A percentile compares a stretch with the other conserved stretches of the same genome.
Evolutionary conservation across 768 basidiomycete genomes (phyloP).

Genomic region (Lactifluus echinatus): DNA sequence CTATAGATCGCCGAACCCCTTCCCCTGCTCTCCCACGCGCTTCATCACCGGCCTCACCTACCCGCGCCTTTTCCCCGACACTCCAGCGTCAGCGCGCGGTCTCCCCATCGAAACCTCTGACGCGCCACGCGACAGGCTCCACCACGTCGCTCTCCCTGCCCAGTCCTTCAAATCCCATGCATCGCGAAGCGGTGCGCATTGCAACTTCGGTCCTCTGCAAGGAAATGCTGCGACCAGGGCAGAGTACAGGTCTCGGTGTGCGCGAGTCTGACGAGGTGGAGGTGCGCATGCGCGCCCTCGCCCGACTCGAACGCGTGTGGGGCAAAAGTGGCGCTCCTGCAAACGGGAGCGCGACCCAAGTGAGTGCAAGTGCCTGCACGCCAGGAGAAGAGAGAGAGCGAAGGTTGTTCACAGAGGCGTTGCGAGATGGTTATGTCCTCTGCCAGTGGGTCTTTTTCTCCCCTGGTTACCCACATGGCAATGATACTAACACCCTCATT

Average conservation of each 20-base stretch:
- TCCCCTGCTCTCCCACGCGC: constrained; percentile 30
- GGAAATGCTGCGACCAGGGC: constrained; percentile 55
- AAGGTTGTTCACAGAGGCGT: constrained; percentile 59
- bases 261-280: constrained; percentile 75
- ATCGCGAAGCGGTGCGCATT: constrained; percentile 58
- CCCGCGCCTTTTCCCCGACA: constrained; percentile 6
- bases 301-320: constrained; percentile 70
- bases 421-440: constrained; percentile 78
- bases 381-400: constrained; percentile 71
- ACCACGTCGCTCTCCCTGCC: constrained; percentile 40
- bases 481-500: constrained; percentile 10
- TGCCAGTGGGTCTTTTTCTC: constrained; percentile 64
- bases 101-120: constrained; percentile 32
- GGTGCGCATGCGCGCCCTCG: constrained; percentile 47
- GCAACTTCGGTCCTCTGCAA: constrained; percentile 58
- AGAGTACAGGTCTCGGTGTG: constrained; percentile 40
- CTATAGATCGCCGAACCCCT: constrained; percentile 29
- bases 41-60: constrained; percentile 19
- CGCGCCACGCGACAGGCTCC: constrained; percentile 52
- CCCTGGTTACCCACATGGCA: constrained; percentile 1
- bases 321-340: constrained; percentile 45
- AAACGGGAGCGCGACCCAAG: constrained; percentile 35
- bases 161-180: constrained; percentile 41
- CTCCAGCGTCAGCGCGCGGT: constrained; percentile 20
- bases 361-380: constrained; percentile 33